Percentiles rank a stretch among this genome's conserved stretches.
Conservation (phyloP, 306 rosid species). For the Alnus glutinosa region DNA sequence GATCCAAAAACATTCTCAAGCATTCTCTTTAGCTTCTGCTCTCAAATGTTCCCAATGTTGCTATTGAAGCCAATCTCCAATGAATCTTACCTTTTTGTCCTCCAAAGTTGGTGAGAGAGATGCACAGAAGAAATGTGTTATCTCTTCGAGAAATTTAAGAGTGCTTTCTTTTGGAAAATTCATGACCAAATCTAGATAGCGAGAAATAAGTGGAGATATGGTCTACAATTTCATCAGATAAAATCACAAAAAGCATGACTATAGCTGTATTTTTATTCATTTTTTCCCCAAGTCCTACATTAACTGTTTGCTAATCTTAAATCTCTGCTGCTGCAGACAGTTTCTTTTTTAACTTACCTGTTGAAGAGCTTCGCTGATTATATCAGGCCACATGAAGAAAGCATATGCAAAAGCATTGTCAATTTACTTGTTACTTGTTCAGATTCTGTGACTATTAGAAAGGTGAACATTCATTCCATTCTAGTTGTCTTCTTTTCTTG, state of each 20-base stretch:
- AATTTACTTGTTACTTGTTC: slow-evolving; percentile 97
- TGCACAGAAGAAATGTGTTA: slow-evolving; percentile 4
- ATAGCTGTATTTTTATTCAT: slow-evolving; percentile 1
- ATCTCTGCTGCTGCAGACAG: slow-evolving; percentile 68
- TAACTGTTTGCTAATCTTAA: slow-evolving; percentile 29
- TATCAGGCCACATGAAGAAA: slow-evolving; percentile 97
- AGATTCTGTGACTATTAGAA: slow-evolving; percentile 96
- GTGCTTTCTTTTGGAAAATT: slow-evolving; percentile 13
- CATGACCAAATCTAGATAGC: slow-evolving; percentile 10
- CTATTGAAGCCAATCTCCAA: slow-evolving; percentile 15
- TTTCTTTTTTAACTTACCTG: slow-evolving; percentile 91
- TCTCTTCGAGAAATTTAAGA: background rate
- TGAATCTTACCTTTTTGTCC: background rate
- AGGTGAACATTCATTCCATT: slow-evolving; percentile 47
- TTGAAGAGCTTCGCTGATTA: slow-evolving; percentile 94
- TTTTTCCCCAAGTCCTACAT: slow-evolving; percentile 19
- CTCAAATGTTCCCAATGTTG: slow-evolving; percentile 3
- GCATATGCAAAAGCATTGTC: slow-evolving; percentile 98
- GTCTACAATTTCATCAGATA: slow-evolving; percentile 20
- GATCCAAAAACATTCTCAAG: slow-evolving; percentile 2
- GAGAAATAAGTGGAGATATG: slow-evolving; percentile 5
- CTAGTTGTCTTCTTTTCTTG: slow-evolving; percentile 18
- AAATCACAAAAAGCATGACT: background rate
- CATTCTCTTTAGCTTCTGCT: slow-evolving; percentile 7
- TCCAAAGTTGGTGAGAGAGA: background rate